Percentiles rank a stretch among this genome's conserved stretches.
These are phyloP conservation scores for Sporothrix sp. DNA, from an alignment of 2,329 filamentous ascomycete genomes.

Conservation along the genomic window DNA sequence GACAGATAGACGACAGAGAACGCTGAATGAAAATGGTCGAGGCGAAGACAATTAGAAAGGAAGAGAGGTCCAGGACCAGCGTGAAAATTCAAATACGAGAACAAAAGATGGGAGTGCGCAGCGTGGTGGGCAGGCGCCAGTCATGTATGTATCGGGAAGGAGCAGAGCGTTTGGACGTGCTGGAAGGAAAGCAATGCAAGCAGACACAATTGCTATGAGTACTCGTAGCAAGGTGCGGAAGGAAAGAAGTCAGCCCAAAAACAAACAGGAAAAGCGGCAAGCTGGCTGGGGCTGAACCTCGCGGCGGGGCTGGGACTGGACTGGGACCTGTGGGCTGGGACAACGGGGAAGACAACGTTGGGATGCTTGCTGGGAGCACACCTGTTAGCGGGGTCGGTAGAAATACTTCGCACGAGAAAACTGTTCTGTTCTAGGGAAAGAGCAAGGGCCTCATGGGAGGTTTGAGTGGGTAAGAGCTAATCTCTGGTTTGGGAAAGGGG, in stretches of 20 bases:
- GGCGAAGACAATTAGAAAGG: too few species aligned
- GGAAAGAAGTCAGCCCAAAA: background rate
- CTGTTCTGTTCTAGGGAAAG: conserved; percentile 1
- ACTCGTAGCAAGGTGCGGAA: too few species aligned
- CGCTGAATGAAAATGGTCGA: background rate
- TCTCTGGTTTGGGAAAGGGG: conserved; percentile 14
- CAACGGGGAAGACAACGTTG: background rate
- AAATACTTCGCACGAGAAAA: too few species aligned
- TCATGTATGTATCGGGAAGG: conserved; percentile 13
- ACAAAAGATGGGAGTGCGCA: background rate
- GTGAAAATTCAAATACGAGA: conserved; percentile 1
- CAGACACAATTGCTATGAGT: too few species aligned
- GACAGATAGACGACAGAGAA: background rate
- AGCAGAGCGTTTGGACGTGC: conserved; percentile 4
- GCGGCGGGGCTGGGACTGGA: background rate
- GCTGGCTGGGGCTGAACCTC: conserved; percentile 15
- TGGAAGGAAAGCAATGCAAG: background rate
- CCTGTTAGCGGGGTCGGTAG: too few species aligned
- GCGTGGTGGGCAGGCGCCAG: conserved; percentile 12
- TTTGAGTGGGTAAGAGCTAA: conserved; percentile 13
- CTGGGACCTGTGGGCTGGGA: conserved; percentile 8
- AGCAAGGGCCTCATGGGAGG: conserved; percentile 10
- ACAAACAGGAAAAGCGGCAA: background rate
- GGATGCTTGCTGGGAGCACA: too few species aligned
- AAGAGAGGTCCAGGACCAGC: too few species aligned